Evolutionary conservation across 805 yeast genomes (phyloP), one percentile per base, ranked within the genome.

Genomic region (Hyphopichia homilentoma): DNA sequence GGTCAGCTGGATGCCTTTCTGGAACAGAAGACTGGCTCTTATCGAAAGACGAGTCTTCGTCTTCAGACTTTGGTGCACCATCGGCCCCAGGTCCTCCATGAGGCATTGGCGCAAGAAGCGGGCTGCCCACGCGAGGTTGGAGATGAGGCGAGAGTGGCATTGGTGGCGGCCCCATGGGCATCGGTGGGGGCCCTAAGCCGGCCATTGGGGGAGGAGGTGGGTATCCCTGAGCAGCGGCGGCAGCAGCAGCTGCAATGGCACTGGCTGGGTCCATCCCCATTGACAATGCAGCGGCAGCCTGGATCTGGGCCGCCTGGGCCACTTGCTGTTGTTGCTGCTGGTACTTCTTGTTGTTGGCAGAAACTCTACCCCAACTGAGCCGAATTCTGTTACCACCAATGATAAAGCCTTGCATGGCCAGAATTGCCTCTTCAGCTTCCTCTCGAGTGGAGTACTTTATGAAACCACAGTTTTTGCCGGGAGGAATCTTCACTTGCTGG

Each of bases 391-490:
- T 81, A 36, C 85, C 88, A 31, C 89, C 90, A 45, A 88, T 81
- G 22, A 87, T 86, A 52, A 79, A 85, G 7, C 95, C 95, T 59
- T 88, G 95, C 94, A 88, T 83, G 41, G 81, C 83, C 21, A 76
- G 68, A 40, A 88, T 84, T 7, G 96, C 95, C 34, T 71, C 71
- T 58, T 89, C 96, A 2, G 96, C 96, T 44, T 85, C 79, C 27
- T 78, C 77, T 36, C 95, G 68, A 33, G 81, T 76, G 25, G 78
- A 75, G 54, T 75, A 88, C 57, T 85, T 94, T 33, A 88, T 87
- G 61, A 89, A 87, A 1, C 95, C 96, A 60, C 95, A 86, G 40
- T 84, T 83, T 50, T 83, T 84, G 9, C 87, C 90, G 5, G 79
- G 74, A 4, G 94, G 94, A 32, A 84, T 81, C 48, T 81, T 82